These are phyloP conservation scores for Rubus parviflorus DNA, from an alignment of 306 rosid genomes.

Conservation along the genomic window DNA sequence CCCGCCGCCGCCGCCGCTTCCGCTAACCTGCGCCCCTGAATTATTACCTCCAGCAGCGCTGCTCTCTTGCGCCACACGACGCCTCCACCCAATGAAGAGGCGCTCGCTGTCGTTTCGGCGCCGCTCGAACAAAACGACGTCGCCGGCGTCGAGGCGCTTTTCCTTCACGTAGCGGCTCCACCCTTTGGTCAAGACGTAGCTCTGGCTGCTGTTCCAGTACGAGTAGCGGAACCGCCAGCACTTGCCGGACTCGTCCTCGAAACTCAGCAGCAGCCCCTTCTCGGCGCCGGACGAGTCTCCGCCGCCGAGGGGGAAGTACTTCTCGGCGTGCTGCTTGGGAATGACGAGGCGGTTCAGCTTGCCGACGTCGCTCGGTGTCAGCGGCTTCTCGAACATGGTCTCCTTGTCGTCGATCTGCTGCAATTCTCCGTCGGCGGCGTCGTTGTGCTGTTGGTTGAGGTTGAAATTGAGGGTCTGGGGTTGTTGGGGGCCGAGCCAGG, in stretches of 20 bases:
- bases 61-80: conserved; percentile 37
- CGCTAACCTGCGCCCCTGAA: conserved; percentile 28
- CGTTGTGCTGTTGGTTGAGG: conserved; percentile 35
- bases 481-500: conserved; percentile 28
- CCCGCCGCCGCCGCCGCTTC: conserved; percentile 20
- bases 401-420: conserved; percentile 38
- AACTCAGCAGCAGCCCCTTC: conserved; percentile 68
- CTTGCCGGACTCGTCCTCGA: conserved; percentile 94
- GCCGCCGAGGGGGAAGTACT: conserved; percentile 66
- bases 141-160: conserved; percentile 89
- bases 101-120: conserved; percentile 54
- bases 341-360: conserved; percentile 94
- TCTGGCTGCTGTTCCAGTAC: conserved; percentile 97
- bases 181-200: conserved; percentile 89
- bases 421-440: conserved; percentile 5
- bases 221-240: conserved; percentile 95
- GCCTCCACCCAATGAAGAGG: conserved; percentile 70
- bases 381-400: conserved; percentile 86
- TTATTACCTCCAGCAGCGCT: conserved; percentile 11
- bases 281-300: conserved; percentile 40
- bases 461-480: conserved; percentile 36
- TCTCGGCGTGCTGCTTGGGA: conserved; percentile 95
- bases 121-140: conserved; percentile 71
- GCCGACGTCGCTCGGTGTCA: conserved; percentile 94
- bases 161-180: conserved; percentile 98